Conservation (phyloP, 495 filamentous ascomycete species). For the Penicillium verhagenii region DNA sequence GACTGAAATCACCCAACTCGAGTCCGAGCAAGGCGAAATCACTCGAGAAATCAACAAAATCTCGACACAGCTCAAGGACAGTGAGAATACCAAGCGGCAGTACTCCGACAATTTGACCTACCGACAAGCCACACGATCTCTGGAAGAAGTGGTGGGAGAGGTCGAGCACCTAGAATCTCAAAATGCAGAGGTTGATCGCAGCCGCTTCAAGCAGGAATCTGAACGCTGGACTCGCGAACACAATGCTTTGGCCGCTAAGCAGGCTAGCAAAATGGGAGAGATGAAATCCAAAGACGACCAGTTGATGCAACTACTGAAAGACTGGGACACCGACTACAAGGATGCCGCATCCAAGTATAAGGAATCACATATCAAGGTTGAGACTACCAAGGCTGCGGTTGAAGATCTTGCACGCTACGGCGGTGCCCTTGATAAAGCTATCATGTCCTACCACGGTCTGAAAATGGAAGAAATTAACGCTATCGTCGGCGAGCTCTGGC, state of each 20-base stretch:
- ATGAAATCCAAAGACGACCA: conserved; percentile 82
- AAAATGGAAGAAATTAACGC: conserved; percentile 99
- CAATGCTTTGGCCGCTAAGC: conserved; percentile 58
- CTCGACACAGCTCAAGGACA: conserved; percentile 71
- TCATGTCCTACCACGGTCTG: conserved; percentile 91
- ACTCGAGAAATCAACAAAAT: conserved; percentile 72
- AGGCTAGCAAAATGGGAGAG: conserved; percentile 63
- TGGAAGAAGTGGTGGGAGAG: conserved; percentile 64
- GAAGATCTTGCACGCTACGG: conserved; percentile 83
- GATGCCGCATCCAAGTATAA: conserved; percentile 80
- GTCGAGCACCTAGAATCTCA: conserved; percentile 75
- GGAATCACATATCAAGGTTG: conserved; percentile 84
- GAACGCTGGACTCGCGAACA: conserved; percentile 58
- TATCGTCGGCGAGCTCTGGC: conserved; percentile 94
- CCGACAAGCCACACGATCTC: conserved; percentile 65
- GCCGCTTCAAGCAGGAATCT: conserved; percentile 69
- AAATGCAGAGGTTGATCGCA: conserved; percentile 78
- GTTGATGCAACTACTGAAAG: conserved; percentile 61
- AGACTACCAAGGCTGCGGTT: conserved; percentile 88
- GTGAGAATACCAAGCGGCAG: conserved; percentile 72
- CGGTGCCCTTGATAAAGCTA: conserved; percentile 83
- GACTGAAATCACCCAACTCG: conserved; percentile 60
- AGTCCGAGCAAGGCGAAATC: conserved; percentile 65
- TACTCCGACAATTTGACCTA: conserved; percentile 86
- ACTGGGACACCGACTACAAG: conserved; percentile 86